These are phyloP conservation scores for Raphanus sativus DNA, from an alignment of 345 rosid species.

Conservation along the genomic window DNA sequence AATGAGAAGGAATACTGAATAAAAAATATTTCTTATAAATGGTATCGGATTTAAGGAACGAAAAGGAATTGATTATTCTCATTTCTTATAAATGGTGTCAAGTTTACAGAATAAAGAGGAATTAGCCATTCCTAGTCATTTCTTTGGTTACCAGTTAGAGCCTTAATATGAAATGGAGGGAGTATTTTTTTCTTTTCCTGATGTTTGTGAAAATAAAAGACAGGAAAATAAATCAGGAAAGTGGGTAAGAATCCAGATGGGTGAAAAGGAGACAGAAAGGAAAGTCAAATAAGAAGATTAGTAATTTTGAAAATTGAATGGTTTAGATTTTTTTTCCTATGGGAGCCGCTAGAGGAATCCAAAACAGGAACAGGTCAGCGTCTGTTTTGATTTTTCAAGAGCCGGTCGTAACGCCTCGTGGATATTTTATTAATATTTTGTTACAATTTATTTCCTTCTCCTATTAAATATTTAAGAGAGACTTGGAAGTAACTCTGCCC, in stretches of 20 bases:
- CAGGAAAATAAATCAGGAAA: background rate
- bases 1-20: no score
- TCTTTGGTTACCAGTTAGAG: no score
- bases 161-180: no score
- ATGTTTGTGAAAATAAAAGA: background rate
- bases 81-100: no score
- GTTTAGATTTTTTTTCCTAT: constrained; percentile 18
- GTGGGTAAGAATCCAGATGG: constrained; percentile 20
- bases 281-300: constrained; percentile 23
- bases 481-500: constrained; percentile 37
- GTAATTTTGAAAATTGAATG: constrained; percentile 6
- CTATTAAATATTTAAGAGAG: constrained; percentile 22
- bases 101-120: no score
- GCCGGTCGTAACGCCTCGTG: constrained; percentile 32
- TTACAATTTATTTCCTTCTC: constrained; percentile 31
- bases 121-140: no score
- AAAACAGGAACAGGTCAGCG: constrained; percentile 38
- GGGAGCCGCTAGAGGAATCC: constrained; percentile 23
- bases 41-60: no score
- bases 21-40: no score
- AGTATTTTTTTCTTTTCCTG: background rate
- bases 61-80: no score
- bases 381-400: constrained; percentile 11
- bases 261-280: constrained; percentile 30
- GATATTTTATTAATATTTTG: constrained; percentile 16